These are phyloP conservation scores for Fusarium sp. DNA, from an alignment of 2,329 filamentous ascomycete genomes.

Conservation along the genomic window DNA sequence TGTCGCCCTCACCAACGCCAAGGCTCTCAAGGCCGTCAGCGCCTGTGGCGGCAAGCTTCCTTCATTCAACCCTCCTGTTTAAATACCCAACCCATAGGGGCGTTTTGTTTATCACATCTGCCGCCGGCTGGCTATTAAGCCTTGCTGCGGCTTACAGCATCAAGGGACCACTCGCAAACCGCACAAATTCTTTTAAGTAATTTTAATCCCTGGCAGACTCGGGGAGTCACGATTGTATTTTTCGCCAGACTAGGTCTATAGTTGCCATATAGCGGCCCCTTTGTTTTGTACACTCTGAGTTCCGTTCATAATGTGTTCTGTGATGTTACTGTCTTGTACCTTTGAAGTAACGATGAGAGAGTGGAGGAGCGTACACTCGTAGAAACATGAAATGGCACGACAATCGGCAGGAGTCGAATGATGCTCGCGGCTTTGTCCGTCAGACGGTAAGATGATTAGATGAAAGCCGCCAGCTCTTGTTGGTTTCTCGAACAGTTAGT, in stretches of 20 bases:
- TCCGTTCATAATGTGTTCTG: neutral
- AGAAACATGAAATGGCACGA: neutral
- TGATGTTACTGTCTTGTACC: too few species aligned
- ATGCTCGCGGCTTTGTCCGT: too few species aligned
- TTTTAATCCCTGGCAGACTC: conserved; percentile 45
- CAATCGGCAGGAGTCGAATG: neutral
- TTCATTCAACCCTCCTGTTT: conserved; percentile 35
- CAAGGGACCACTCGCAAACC: conserved; percentile 42
- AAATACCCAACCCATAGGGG: conserved; percentile 24
- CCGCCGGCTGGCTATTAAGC: conserved; percentile 3
- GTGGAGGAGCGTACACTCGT: neutral
- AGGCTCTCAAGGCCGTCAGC: conserved; percentile 40
- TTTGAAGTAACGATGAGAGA: neutral
- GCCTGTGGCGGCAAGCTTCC: conserved; percentile 38
- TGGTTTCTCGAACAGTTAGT: too few species aligned
- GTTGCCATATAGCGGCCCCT: conserved; percentile 41
- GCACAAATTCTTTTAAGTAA: conserved; percentile 44
- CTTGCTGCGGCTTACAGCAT: conserved; percentile 12
- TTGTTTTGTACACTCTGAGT: conserved; percentile 13
- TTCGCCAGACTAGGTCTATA: conserved; percentile 46
- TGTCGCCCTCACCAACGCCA: conserved; percentile 33
- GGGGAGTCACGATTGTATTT: conserved; percentile 39
- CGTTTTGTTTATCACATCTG: conserved; percentile 24
- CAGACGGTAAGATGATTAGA: too few species aligned
- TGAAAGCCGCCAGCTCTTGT: too few species aligned